Percentiles rank a stretch among this genome's conserved stretches.
Conservation (phyloP, 495 filamentous ascomycete species). For the Talaromyces trachyspermus region DNA sequence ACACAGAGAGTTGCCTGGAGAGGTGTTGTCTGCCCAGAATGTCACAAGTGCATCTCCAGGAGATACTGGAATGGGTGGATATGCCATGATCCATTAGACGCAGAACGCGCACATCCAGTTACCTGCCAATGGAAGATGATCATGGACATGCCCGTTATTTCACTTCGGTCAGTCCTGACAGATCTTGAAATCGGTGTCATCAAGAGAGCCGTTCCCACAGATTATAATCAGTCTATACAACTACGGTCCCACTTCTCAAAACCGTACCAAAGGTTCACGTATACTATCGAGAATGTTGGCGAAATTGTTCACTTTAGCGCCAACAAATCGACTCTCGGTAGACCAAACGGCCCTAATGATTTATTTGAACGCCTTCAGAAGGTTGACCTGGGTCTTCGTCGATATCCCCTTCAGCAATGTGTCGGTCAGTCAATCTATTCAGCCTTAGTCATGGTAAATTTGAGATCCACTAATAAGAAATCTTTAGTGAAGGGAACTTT, state of each 20-base stretch:
- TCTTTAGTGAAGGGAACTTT: too few relatives aligned
- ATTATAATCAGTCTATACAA: constrained; percentile 11
- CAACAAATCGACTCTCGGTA: constrained; percentile 40
- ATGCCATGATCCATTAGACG: constrained; percentile 34
- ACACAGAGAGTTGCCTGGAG: constrained; percentile 38
- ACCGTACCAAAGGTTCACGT: constrained; percentile 24
- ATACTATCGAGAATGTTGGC: constrained; percentile 39
- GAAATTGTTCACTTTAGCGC: constrained; percentile 57
- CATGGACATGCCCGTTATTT: constrained; percentile 27
- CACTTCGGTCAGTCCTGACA: constrained; percentile 27
- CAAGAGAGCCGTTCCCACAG: constrained; percentile 19
- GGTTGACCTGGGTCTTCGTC: constrained; percentile 49
- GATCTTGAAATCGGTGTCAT: constrained; percentile 21
- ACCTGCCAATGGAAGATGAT: constrained; percentile 40
- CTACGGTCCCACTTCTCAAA: constrained; percentile 11
- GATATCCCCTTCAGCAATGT: constrained; percentile 39
- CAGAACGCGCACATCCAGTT: constrained; percentile 17
- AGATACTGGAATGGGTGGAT: constrained; percentile 57
- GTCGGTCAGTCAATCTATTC: constrained; percentile 24
- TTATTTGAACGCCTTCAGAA: constrained; percentile 57
- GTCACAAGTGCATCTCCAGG: constrained; percentile 56
- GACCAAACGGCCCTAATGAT: constrained; percentile 50
- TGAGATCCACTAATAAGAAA: too few relatives aligned
- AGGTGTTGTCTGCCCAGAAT: constrained; percentile 70
- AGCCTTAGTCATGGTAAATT: too few relatives aligned